A percentile compares a stretch with the other conserved stretches of the same genome.
Conservation (phyloP, 2,329 filamentous ascomycete species). For the Talaromyces marneffei region DNA sequence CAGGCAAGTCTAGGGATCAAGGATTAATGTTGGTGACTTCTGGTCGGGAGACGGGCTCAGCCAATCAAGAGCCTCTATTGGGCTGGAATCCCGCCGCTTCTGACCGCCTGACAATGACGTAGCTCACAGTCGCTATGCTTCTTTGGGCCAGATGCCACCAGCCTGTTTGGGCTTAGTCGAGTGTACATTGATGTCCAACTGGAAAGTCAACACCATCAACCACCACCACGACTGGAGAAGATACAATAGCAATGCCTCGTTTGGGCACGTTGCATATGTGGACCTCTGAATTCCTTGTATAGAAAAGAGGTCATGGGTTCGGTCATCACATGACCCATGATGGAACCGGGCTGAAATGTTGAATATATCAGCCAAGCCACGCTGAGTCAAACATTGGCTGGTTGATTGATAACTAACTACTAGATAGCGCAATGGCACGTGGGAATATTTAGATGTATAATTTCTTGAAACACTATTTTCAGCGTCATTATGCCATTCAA, state of each 20-base stretch:
- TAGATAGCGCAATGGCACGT: background rate
- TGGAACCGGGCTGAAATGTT: background rate
- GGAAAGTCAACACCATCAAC: background rate
- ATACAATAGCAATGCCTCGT: background rate
- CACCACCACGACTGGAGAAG: background rate
- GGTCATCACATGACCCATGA: background rate
- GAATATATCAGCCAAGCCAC: background rate
- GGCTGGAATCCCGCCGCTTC: background rate
- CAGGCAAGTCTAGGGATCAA: background rate
- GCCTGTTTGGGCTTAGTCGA: background rate
- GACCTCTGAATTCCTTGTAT: too few species aligned
- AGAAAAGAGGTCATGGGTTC: background rate
- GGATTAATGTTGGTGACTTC: background rate
- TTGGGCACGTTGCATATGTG: background rate
- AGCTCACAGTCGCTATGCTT: background rate
- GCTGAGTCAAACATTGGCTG: background rate
- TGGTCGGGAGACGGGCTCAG: background rate
- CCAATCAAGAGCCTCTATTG: background rate
- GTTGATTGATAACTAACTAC: background rate
- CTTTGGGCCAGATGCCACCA: background rate
- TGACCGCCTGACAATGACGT: constrained; percentile 13
- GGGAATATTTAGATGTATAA: background rate
- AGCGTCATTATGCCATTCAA: background rate
- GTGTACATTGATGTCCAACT: background rate
- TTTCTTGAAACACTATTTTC: background rate